Evolutionary conservation across 2,329 filamentous ascomycete genomes (phyloP), one percentile per base, ranked within the genome.

Genomic region (Colletotrichum sojae): DNA sequence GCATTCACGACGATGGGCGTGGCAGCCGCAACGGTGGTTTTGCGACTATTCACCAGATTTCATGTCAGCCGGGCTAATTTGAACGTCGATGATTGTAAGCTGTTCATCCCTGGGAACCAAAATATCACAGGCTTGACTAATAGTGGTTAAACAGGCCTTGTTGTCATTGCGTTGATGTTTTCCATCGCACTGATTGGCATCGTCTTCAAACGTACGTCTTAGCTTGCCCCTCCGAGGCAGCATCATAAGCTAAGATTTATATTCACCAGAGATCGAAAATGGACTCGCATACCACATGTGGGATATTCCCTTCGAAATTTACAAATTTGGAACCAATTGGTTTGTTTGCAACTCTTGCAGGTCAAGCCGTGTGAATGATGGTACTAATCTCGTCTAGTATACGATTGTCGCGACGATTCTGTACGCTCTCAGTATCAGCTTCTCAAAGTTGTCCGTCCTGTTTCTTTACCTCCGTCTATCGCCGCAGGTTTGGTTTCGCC

Each of bases 71-170:
- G 75, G 59, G 71, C 73, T 22, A 67, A 71, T 12, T 22, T 78
- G 49, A 77, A 75, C 9, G 46, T 54, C 13, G 76, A 78, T 63
- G 76, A 78, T 27, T 77, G 76, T 77, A 25, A 59, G 76, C 16
- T 16, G 12, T 16, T 16, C 5, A 5, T 46, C 16, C 45, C 16
- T 6, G 15, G 45, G 12, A 46, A 16, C 6, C 3, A 13, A n/a
- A 6, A 18, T 6, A 3, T 9, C 31, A 10, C 10, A 36, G 31
- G 9, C 8, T 10, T 36, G 31, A 36, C 43, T 55, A 10, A 51
- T 27, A 15, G 25, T 6, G 9, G 6, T 16, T 18, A 46, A n/a
- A 20, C 52, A 66, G 54, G 27, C 20, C 66, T 78, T 40, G 76
- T 74, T 22, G 51, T 76, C 31, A 66, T 71, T 45, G 67, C 74